Percentiles rank a stretch among this genome's conserved stretches.
phyloP scores from a whole-genome alignment of 148 eudicot genomes.

The Polygonum aviculare region DNA sequence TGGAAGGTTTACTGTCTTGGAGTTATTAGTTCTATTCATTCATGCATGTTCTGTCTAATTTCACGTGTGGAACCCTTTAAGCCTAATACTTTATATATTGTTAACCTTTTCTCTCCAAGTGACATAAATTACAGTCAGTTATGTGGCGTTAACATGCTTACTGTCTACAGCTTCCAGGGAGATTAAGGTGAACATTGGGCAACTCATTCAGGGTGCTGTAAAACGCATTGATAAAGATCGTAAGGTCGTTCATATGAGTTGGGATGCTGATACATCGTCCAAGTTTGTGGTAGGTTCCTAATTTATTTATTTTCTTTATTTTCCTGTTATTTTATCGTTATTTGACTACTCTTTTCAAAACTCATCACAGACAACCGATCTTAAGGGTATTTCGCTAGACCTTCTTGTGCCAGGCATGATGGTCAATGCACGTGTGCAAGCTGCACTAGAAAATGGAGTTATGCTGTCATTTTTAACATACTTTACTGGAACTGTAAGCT shows the following conservation, averaged over 20 bases:
- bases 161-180: slow-evolving; percentile 33
- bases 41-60: neutral
- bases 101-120: neutral
- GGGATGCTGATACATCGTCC: slow-evolving; percentile 51
- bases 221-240: slow-evolving; percentile 73
- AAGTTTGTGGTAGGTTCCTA: slow-evolving; percentile 66
- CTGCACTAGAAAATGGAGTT: slow-evolving; percentile 83
- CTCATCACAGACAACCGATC: slow-evolving; percentile 65
- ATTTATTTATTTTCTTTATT: neutral
- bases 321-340: slow-evolving; percentile 8
- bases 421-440: slow-evolving; percentile 74
- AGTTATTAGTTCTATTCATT: neutral
- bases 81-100: neutral
- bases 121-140: neutral
- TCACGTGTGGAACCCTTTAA: neutral
- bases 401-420: slow-evolving; percentile 97
- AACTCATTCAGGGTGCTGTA: slow-evolving; percentile 23
- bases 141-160: neutral
- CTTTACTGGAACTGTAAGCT: slow-evolving; percentile 93
- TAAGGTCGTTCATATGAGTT: slow-evolving; percentile 68
- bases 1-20: neutral
- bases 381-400: slow-evolving; percentile 90
- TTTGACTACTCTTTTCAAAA: slow-evolving; percentile 13
- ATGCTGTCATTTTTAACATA: slow-evolving; percentile 85
- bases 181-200: too few species aligned